Evolutionary conservation across 495 filamentous ascomycete species (phyloP).

Genomic region (Aspergillus nidulans): DNA sequence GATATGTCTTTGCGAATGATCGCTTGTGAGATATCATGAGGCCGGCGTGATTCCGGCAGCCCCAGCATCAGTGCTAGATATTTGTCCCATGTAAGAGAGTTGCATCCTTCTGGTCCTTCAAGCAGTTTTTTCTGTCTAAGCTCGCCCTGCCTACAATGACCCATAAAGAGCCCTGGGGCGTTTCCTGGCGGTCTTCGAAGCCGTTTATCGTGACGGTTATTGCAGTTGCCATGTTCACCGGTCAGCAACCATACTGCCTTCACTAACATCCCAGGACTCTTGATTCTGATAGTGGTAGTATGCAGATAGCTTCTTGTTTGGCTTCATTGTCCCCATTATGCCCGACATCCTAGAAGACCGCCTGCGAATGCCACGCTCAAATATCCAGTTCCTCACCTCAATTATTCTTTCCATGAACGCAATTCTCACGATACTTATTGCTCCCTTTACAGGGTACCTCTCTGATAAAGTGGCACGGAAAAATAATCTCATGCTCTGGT

Average conservation of each 20-base stretch:
- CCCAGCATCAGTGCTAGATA: no score
- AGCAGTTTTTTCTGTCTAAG: neutral
- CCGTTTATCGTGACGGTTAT: neutral
- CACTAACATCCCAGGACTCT: neutral
- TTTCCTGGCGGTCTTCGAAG: neutral
- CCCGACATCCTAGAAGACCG: slow-evolving; percentile 22
- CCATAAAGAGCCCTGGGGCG: neutral
- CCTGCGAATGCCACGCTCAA: slow-evolving; percentile 12
- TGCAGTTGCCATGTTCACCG: neutral
- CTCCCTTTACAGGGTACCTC: slow-evolving; percentile 18
- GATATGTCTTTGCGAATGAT: no score
- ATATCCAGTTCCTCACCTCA: slow-evolving; percentile 15
- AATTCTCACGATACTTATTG: slow-evolving; percentile 18
- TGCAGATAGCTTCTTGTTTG: slow-evolving; percentile 25
- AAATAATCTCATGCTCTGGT: slow-evolving; percentile 12
- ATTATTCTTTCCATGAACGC: slow-evolving; percentile 17
- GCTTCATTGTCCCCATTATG: slow-evolving; percentile 28
- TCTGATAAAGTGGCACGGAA: slow-evolving; percentile 21
- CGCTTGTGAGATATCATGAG: no score
- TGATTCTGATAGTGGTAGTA: neutral
- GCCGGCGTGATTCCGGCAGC: no score
- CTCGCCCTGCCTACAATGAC: neutral
- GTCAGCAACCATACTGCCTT: neutral
- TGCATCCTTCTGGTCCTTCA: no score
- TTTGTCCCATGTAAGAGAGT: no score